Evolutionary conservation across 768 basidiomycete genomes (phyloP), one percentile per base, ranked within the genome.

Genomic region (Gloeostereum incarnatum): DNA sequence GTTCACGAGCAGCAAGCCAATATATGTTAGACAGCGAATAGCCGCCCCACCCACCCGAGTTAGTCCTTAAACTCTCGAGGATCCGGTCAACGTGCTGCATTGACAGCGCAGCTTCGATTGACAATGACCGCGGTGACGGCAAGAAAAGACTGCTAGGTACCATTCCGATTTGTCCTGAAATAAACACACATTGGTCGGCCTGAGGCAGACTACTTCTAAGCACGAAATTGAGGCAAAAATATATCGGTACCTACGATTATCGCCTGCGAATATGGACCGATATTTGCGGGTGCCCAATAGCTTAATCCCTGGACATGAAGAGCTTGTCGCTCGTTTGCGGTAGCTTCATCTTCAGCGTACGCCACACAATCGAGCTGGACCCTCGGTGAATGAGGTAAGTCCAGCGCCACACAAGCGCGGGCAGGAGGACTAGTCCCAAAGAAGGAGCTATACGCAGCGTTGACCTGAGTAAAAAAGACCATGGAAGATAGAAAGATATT

Each of bases 271-370:
- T 99, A 99, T 3, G 96, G 96, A 0, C 96, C 96, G 39, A 99
- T 98, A 55, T 98, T 99, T 7, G 96, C 96, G 9, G 96, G 92
- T 19, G 93, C 96, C 96, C 96, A 99, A 53, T 98, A 97, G 57
- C 94, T 97, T 45, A 97, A 52, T 6, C 92, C 73, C 58, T 98
- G 96, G 2, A 99, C 96, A 53, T 99, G 96, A 31, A 98, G 66
- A 0, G 88, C 81, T 39, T 75, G 75, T 31, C 93, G 65, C 39
- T 76, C 69, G 11, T 46, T 20, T 10, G 6, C 3, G 4, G 50
- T 35, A 5, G 51, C 34, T 14, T 40, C 51, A 6, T 40, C 46
- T 50, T 70, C 68, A 4, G 60, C 53, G 53, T 70, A 85, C n/a
- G 89, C 89, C n/a, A 86, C 59, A 45, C 82, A 87, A 43, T 97